Base-by-base conservation (phyloP, 2,329 filamentous ascomycete genomes). In the Aspergillus aculeatinus region DNA sequence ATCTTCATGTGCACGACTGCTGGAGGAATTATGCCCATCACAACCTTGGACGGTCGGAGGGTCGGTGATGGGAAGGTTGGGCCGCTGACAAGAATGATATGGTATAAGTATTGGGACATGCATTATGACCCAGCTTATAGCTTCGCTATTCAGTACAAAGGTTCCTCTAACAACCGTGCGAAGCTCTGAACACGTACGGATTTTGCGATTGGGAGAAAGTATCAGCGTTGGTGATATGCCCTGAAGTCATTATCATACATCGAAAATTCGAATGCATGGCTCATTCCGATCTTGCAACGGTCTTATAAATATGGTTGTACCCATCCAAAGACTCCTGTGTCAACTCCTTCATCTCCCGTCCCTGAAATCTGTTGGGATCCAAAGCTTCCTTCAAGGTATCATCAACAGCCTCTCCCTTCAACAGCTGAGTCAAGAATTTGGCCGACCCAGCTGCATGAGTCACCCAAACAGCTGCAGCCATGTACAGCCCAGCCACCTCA, bases 1-100 rank as follows among this genome's bases (percentile, higher is more conserved):
- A 74, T 83, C 4, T 77, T 83, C 29, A 82, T 82, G 80, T 82
- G 76, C 60, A 83, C 81, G 0, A 83, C 82, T 19, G 81, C 82
- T 0, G 81, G 82, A 1, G 81, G 82, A 0, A 76, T 83, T 16
- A 83, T 83, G 81, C 81, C 81, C 0, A 81, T 83, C 25, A 81
- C 79, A 0, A 60, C 53, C 0, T 67, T 83, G 2, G 81, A 84
- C 63, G 80, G 75, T 0, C 63, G 74, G 55, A 70, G 73, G 0
- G 69, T 83, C 0, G 74, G 72, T 2, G 72, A 72, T 57, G 81
- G 80, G 0, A 74, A 76, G 65, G 59, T 82, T 33, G 81, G 82
- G 0, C 72, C 76, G 1, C 66, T 83, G 10, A 83, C 81, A 0
- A 76, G 71, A 68, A 72, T 67, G 59, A 82, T 83, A 23, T 83